Evolutionary conservation across 345 rosid genomes (phyloP).

Genomic region (Gossypium bickii): DNA sequence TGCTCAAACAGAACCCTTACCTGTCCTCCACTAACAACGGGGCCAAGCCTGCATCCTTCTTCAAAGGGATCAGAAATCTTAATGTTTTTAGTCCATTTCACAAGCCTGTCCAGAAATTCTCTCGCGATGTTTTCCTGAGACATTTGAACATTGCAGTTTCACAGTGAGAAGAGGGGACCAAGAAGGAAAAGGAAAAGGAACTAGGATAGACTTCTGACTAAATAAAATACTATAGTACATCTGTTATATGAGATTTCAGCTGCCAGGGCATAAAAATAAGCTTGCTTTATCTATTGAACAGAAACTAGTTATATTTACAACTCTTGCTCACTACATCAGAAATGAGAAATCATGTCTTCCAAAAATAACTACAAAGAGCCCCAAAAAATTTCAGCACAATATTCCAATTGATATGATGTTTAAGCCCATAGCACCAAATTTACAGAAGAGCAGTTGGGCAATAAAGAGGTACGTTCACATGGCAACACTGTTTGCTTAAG

Average conservation of each 20-base stretch:
- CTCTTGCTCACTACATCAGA: neutral
- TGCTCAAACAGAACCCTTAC: conserved; percentile 28
- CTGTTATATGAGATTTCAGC: conserved; percentile 1
- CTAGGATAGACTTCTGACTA: neutral
- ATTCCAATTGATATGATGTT: neutral
- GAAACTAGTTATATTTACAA: neutral
- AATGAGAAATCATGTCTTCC: neutral
- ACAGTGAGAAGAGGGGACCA: neutral
- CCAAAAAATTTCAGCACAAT: neutral
- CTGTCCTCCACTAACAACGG: conserved; percentile 82
- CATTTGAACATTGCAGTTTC: conserved; percentile 16
- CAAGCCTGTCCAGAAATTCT: conserved; percentile 64
- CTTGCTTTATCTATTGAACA: neutral
- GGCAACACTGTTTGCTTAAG: neutral
- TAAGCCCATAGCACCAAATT: neutral
- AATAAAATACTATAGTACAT: conserved; percentile 2
- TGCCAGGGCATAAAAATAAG: neutral
- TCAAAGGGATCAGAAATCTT: conserved; percentile 90
- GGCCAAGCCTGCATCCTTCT: conserved; percentile 94
- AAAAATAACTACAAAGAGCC: neutral
- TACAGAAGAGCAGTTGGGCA: neutral
- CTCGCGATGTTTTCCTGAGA: conserved; percentile 71
- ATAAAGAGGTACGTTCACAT: neutral
- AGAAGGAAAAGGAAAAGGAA: neutral
- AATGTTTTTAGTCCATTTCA: conserved; percentile 70